phyloP scores from a whole-genome alignment of 2,329 filamentous ascomycete genomes.

The Beauveria asiatica region DNA sequence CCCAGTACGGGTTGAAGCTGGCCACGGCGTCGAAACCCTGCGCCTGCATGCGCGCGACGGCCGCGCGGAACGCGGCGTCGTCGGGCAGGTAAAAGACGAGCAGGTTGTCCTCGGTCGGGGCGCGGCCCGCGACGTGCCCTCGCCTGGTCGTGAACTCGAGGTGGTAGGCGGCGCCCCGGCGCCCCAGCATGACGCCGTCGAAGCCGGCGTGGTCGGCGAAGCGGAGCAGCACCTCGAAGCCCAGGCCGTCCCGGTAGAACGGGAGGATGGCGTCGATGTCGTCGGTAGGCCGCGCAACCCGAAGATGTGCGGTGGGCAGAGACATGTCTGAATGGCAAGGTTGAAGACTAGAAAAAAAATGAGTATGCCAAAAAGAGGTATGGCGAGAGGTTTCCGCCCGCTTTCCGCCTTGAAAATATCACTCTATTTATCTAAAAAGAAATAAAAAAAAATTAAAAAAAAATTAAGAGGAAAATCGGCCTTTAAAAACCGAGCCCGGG shows the following conservation, averaged over 20 bases:
- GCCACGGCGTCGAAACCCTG: slow-evolving; percentile 26
- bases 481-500: too few species aligned
- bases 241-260: slow-evolving; percentile 34
- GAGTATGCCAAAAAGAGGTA: too few species aligned
- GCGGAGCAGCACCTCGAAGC: slow-evolving; percentile 25
- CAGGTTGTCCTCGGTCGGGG: slow-evolving; percentile 35
- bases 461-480: not conserved
- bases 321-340: not conserved
- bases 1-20: slow-evolving; percentile 37
- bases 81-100: slow-evolving; percentile 35
- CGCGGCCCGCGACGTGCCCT: slow-evolving; percentile 26
- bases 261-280: slow-evolving; percentile 28
- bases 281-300: slow-evolving; percentile 34
- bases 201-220: slow-evolving; percentile 31
- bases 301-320: slow-evolving; percentile 22
- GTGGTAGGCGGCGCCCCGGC: slow-evolving; percentile 29
- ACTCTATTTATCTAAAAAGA: not conserved
- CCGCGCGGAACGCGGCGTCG: slow-evolving; percentile 18
- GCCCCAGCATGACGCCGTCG: slow-evolving; percentile 34
- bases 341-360: too few species aligned
- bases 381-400: not conserved
- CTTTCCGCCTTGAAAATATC: not conserved
- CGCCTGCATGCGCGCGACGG: slow-evolving; percentile 26
- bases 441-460: too few species aligned
- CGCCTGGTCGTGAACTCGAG: slow-evolving; percentile 32